Base-by-base conservation (phyloP, 805 yeast species). In the Teunomyces atbi region DNA sequence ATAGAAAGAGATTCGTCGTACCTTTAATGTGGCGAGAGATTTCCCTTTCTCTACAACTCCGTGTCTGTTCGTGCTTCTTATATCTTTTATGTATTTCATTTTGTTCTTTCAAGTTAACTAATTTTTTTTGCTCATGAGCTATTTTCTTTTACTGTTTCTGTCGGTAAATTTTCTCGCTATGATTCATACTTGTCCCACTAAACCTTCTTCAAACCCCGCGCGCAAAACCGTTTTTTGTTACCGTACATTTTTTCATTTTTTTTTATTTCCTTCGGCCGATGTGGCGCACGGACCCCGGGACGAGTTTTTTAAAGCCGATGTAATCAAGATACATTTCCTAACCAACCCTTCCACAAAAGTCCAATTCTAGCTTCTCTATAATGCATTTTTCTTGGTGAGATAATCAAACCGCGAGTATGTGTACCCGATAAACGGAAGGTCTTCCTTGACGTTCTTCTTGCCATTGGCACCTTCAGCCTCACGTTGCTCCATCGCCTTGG, bases 381-480 rank as follows among this genome's bases (percentile, higher is more conserved):
- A 60, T 12, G 83, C 84, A 56, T 85, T 85, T 61, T 85, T 84
- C 55, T 88, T 72, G 3, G 97, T 91, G 50, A 91, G 74, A 62
- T 91, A 90, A 65, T 91, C 98, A 63, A 94, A 94, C 60, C 98
- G 78, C 35, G 96, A 88, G 65, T 88, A 94, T 0, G 99, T 94
- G 71, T 94, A 94, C 2, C 99, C 99, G 61, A 94, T 94, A 62
- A 94, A 94, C 36, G 99, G 99, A 63, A 94, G 72, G 56, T 94
- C 97, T 64, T 89, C 96, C 62, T 88, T 83, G 45, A 79, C 73
- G 56, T 77, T 82, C 47, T 69, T 68, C 18, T 64, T 64, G 32
- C 66, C 69, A 23, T 56, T 63, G 32, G 75, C 73, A 57, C 73
- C 73, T 63, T 76, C 68, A 46, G 69, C 74, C 48, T 81, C 86